A percentile compares a stretch with the other conserved stretches of the same genome.
Evolutionary conservation across 768 basidiomycete species (phyloP).

Genomic region (Hydnum rufescens): DNA sequence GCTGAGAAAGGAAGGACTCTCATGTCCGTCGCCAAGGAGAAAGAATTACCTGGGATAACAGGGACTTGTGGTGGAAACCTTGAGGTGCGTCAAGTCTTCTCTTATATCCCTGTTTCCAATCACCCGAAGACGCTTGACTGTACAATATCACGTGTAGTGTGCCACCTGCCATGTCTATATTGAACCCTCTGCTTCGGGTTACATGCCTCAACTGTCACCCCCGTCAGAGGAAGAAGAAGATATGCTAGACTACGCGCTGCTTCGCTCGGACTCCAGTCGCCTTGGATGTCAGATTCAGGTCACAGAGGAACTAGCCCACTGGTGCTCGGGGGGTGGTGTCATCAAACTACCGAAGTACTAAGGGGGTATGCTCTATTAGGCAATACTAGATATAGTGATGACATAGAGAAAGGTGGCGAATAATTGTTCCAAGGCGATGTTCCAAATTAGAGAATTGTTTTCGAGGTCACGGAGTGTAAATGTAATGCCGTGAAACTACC

Average conservation of each 20-base stretch:
- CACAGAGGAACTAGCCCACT: slow-evolving; percentile 8
- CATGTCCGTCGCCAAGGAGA: slow-evolving; percentile 8
- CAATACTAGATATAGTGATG: too few relatives aligned
- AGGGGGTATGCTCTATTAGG: too few relatives aligned
- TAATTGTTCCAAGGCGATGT: too few relatives aligned
- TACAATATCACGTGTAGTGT: slow-evolving; percentile 3
- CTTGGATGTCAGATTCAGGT: slow-evolving; percentile 12
- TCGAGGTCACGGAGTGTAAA: too few relatives aligned
- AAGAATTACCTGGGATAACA: slow-evolving; percentile 7
- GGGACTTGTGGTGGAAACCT: slow-evolving; percentile 11
- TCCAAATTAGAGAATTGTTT: too few relatives aligned
- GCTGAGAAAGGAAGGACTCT: slow-evolving; percentile 6
- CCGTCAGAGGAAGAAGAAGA: slow-evolving; percentile 11
- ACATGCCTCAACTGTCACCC: neutral
- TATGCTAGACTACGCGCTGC: slow-evolving; percentile 11
- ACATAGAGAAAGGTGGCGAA: too few relatives aligned
- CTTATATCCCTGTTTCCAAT: neutral
- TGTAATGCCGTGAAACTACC: too few relatives aligned
- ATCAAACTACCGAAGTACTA: slow-evolving; percentile 10
- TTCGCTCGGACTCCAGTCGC: slow-evolving; percentile 4
- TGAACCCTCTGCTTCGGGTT: neutral
- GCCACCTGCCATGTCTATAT: slow-evolving; percentile 13
- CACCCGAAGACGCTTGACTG: neutral
- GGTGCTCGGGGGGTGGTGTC: slow-evolving; percentile 8
- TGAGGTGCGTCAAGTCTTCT: slow-evolving; percentile 9